Base-by-base conservation (phyloP, 805 yeast genomes). In the Cyberlindnera xylosilytica region DNA sequence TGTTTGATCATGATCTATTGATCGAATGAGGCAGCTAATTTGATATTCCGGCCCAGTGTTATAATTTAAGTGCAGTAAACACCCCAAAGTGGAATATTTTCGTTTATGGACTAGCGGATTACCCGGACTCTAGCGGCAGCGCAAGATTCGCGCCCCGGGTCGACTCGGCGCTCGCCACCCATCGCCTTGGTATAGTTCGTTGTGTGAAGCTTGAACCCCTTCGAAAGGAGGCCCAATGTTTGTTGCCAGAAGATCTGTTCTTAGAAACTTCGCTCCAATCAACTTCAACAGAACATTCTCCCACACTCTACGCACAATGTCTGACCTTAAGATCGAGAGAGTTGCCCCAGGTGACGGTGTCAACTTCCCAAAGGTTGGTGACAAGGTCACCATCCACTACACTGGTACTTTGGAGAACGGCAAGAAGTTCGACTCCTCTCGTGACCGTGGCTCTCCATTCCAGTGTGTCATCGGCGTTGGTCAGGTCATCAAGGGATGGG, bases 401-500 rank as follows among this genome's bases (percentile, higher is more conserved):
- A 84, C 87, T 40, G 98, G 98, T 58, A 89, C 96, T 45, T 77
- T 91, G 62, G 95, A 87, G 68, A 86, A 87, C 68, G 98, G 98
- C 60, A 88, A 87, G 74, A 87, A 87, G 71, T 91, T 91, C 64
- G 98, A 91, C 68, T 87, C 97, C 41, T 89, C 97, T 43, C 78
- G 89, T 57, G 96, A 88, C 75, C 83, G 97, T 72, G 93, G 93
- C 62, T 80, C 84, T 67, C 97, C 98, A 53, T 91, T 91, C 82
- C 91, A 87, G 67, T 85, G 95, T 66, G 70, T 73, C 69, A 87
- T 91, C 63, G 97, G 98, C 66, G 95, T 87, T 53, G 97, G 97
- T 52, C 95, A 85, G 71, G 97, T 91, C 54, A 91, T 91, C 71
- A 80, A 81, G 63, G 98, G 97, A 54, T 91, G 97, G 97, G 97